Evolutionary conservation across 176 grass and related monocot species (phyloP).

Genomic region (Cenchrus fungigraminus): DNA sequence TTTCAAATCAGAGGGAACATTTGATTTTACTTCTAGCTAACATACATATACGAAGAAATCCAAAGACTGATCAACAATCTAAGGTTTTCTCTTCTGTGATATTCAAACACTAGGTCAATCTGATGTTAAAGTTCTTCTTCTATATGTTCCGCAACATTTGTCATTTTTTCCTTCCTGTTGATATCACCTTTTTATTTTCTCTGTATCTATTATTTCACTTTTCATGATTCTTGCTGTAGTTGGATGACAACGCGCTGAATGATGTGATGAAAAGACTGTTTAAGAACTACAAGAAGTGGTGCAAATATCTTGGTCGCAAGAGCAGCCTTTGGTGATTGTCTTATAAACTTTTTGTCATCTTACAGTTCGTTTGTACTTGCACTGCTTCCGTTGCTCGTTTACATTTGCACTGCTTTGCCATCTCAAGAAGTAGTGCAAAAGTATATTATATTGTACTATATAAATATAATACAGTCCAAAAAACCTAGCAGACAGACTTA

Average conservation of each 20-base stretch:
- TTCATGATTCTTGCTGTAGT: constrained; percentile 50
- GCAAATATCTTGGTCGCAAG: constrained; percentile 79
- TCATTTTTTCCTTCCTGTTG: neutral
- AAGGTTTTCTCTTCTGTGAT: constrained; percentile 62
- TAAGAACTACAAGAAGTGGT: constrained; percentile 96
- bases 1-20: constrained; percentile 94
- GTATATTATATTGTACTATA: neutral
- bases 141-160: constrained; percentile 18
- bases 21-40: constrained; percentile 94
- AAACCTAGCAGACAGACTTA: no score
- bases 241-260: constrained; percentile 75
- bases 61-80: constrained; percentile 60
- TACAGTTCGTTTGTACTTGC: neutral
- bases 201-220: neutral
- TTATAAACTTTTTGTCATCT: neutral
- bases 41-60: constrained; percentile 72
- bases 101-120: constrained; percentile 21
- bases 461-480: neutral
- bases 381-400: constrained; percentile 9
- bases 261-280: constrained; percentile 93
- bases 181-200: constrained; percentile 43
- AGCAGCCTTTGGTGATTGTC: constrained; percentile 84
- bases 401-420: neutral
- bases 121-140: constrained; percentile 7
- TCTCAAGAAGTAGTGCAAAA: neutral